These are phyloP conservation scores for Gossypium ekmanianum DNA, from an alignment of 345 rosid genomes.

Conservation along the genomic window DNA sequence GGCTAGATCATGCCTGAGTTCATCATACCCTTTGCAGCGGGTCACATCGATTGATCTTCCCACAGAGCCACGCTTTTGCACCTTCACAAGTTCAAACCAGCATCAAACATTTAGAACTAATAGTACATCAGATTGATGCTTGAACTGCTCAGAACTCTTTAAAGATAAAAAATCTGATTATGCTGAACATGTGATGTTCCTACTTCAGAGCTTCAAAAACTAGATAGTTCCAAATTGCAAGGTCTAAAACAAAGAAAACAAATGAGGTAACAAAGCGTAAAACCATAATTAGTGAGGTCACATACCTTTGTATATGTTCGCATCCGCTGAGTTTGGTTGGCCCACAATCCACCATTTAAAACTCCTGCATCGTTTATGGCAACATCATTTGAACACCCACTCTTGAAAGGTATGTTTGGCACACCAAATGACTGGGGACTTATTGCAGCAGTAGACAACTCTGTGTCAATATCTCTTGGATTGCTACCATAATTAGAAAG, in stretches of 20 bases:
- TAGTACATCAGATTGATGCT: not conserved
- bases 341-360: conserved; percentile 77
- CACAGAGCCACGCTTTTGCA: conserved; percentile 93
- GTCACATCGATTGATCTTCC: conserved; percentile 96
- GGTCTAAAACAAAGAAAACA: not conserved
- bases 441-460: conserved; percentile 78
- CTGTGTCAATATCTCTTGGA: conserved; percentile 83
- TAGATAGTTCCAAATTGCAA: not conserved
- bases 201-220: not conserved
- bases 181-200: not conserved
- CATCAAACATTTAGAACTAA: not conserved
- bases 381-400: conserved; percentile 70
- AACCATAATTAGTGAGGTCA: conserved; percentile 7
- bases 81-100: conserved; percentile 41
- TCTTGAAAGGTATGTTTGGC: conserved; percentile 71
- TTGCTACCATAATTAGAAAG: conserved; percentile 73
- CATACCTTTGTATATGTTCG: conserved; percentile 93
- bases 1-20: conserved; percentile 81
- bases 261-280: not conserved
- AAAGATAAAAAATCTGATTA: not conserved
- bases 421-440: conserved; percentile 90
- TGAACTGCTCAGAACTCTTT: not conserved
- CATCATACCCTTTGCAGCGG: conserved; percentile 74
- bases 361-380: conserved; percentile 72
- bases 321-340: conserved; percentile 80